phyloP scores from a whole-genome alignment of 228 moss, liverwort and hornwort genomes.

The Sphagnum fallax region DNA sequence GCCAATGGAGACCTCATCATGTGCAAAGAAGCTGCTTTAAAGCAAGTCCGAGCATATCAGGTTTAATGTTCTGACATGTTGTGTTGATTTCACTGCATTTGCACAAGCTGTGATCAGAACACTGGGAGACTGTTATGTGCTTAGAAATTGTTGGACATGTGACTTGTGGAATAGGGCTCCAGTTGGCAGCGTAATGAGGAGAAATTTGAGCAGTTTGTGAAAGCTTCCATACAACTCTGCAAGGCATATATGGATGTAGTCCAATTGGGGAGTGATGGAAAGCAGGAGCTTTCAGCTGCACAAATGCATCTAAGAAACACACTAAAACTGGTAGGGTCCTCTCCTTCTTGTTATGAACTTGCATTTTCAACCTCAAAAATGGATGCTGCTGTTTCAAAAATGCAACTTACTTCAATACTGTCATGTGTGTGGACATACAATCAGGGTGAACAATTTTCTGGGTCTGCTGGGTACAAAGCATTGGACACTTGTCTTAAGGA shows the following conservation, averaged over 20 bases:
- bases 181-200: constrained; percentile 74
- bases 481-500: constrained; percentile 44
- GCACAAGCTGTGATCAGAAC: background rate
- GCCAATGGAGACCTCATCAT: constrained; percentile 64
- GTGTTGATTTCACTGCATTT: background rate
- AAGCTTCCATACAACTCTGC: constrained; percentile 70
- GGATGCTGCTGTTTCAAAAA: background rate
- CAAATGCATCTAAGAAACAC: constrained; percentile 83
- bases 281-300: constrained; percentile 57
- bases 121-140: background rate
- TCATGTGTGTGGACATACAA: background rate
- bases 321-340: constrained; percentile 54
- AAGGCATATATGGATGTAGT: constrained; percentile 57
- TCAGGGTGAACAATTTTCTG: constrained; percentile 61
- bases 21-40: constrained; percentile 75
- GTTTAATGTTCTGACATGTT: constrained; percentile 11
- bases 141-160: background rate
- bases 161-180: constrained; percentile 34
- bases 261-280: constrained; percentile 25
- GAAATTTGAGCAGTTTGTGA: constrained; percentile 57
- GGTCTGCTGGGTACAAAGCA: constrained; percentile 29
- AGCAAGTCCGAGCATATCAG: constrained; percentile 92
- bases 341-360: background rate
- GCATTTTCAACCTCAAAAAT: background rate
- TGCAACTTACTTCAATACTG: constrained; percentile 2